phyloP scores from a whole-genome alignment of 2,329 filamentous ascomycete genomes.

The Blumeria graminis region DNA sequence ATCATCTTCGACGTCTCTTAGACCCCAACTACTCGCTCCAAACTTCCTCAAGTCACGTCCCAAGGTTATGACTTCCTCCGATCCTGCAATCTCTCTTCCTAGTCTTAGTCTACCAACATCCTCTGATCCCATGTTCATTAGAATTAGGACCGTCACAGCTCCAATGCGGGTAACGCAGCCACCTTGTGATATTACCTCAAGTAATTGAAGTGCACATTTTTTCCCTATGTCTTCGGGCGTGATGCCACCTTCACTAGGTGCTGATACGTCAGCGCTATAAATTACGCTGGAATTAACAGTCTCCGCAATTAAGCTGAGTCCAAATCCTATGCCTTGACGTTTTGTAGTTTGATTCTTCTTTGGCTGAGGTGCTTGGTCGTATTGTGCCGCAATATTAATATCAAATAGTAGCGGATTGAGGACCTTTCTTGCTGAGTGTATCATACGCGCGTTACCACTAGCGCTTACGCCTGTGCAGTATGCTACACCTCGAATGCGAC shows the following conservation, averaged over 20 bases:
- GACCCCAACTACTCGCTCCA: slow-evolving; percentile 73
- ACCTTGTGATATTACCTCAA: slow-evolving; percentile 61
- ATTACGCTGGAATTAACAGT: slow-evolving; percentile 58
- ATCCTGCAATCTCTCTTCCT: slow-evolving; percentile 58
- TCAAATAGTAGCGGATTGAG: slow-evolving; percentile 71
- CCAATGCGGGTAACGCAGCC: slow-evolving; percentile 58
- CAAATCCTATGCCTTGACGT: slow-evolving; percentile 72
- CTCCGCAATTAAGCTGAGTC: slow-evolving; percentile 74
- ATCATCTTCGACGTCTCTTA: slow-evolving; percentile 48
- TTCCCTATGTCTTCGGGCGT: slow-evolving; percentile 80
- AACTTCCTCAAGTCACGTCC: slow-evolving; percentile 74
- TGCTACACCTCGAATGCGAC: slow-evolving; percentile 74
- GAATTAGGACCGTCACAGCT: slow-evolving; percentile 48
- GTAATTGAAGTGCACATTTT: slow-evolving; percentile 65
- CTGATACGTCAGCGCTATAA: slow-evolving; percentile 65
- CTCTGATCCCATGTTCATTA: slow-evolving; percentile 97
- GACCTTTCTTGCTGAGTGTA: slow-evolving; percentile 66
- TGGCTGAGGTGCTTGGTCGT: slow-evolving; percentile 36
- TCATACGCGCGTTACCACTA: slow-evolving; percentile 87
- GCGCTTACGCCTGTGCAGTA: slow-evolving; percentile 83
- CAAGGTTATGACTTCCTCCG: slow-evolving; percentile 55
- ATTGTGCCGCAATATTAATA: slow-evolving; percentile 69
- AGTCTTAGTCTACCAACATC: slow-evolving; percentile 75
- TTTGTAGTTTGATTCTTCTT: slow-evolving; percentile 32
- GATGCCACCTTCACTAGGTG: slow-evolving; percentile 53